Evolutionary conservation across 139 green algal species (phyloP), one percentile per base, ranked within the genome.

Genomic region (Dunaliella primolecta): DNA sequence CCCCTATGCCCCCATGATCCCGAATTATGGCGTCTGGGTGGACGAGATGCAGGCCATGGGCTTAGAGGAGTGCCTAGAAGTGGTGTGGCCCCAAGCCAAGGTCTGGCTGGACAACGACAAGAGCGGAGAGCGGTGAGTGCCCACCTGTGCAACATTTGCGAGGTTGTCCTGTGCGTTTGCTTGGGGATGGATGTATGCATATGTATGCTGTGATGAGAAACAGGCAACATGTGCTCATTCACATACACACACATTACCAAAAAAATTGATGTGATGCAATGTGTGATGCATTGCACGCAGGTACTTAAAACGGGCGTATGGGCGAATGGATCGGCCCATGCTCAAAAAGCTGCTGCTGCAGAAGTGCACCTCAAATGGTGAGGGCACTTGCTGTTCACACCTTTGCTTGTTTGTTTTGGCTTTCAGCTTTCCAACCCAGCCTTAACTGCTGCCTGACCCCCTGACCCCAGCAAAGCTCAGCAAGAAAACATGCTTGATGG

Each of bases 11-110:
- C 84, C 91, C 36, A 99, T 97, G 97, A 92, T 94, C 1, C 99
- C 99, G 88, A 99, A 99, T 85, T 99, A 99, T 84, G 97, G 97
- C 38, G 97, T 99, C 23, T 99, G 97, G 97, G 86, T 96, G 1
- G 97, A 99, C 80, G 97, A 99, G 91, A 99, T 99, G 80, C 90
- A 97, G 81, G 93, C 91, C 0, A 96, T 99, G 95, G 95, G 96
- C 0, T 85, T 98, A 78, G 90, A 93, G 3, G 95, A 98, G 83
- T 96, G 92, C 89, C 85, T 97, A 36, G 91, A 97, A n/a, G 83
- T 89, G 2, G 89, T 96, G 0, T 99, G 97, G 97, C 87, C 89
- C 0, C 92, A 93, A 80, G 96, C 97, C 29, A 92, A 93, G 34
- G 96, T 99, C 34, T 93, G 93, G 84, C 90, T 99, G 2, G 92